A percentile compares a stretch with the other conserved stretches of the same genome.
Evolutionary conservation across 2,329 filamentous ascomycete species (phyloP).

Genomic region (Chaetoscypha palmicola): DNA sequence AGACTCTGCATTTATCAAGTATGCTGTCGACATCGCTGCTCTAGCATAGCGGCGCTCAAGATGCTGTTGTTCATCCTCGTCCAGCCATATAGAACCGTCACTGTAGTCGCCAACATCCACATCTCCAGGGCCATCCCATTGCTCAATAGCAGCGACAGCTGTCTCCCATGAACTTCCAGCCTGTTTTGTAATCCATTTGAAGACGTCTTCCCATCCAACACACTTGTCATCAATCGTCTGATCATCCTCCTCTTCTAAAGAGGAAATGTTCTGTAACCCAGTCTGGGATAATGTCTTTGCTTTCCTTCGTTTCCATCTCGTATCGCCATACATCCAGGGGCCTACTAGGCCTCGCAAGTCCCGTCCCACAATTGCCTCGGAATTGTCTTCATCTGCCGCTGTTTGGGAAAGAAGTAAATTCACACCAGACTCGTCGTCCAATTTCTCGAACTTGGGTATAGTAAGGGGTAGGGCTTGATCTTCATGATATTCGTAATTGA

Average conservation of each 20-base stretch:
- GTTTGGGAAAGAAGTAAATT: slow-evolving; percentile 55
- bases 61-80: slow-evolving; percentile 51
- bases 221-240: slow-evolving; percentile 34
- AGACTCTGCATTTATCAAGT: slow-evolving; percentile 55
- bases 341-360: slow-evolving; percentile 63
- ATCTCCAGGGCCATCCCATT: slow-evolving; percentile 69
- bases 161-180: slow-evolving; percentile 54
- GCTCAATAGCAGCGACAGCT: slow-evolving; percentile 56
- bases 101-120: slow-evolving; percentile 58
- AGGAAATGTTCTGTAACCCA: slow-evolving; percentile 12
- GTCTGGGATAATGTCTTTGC: slow-evolving; percentile 21
- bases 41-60: slow-evolving; percentile 60
- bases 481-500: slow-evolving; percentile 65
- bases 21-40: slow-evolving; percentile 60
- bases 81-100: slow-evolving; percentile 45
- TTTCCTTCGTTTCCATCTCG: slow-evolving; percentile 46
- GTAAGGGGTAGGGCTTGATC: slow-evolving; percentile 37
- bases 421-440: slow-evolving; percentile 53
- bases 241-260: slow-evolving; percentile 26
- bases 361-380: slow-evolving; percentile 40
- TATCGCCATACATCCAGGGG: slow-evolving; percentile 65
- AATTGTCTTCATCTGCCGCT: slow-evolving; percentile 33
- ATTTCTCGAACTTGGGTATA: slow-evolving; percentile 55
- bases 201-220: slow-evolving; percentile 61
- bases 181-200: slow-evolving; percentile 58